Conservation (phyloP, 2,329 filamentous ascomycete genomes). For the Zymoseptoria ardabiliae region DNA sequence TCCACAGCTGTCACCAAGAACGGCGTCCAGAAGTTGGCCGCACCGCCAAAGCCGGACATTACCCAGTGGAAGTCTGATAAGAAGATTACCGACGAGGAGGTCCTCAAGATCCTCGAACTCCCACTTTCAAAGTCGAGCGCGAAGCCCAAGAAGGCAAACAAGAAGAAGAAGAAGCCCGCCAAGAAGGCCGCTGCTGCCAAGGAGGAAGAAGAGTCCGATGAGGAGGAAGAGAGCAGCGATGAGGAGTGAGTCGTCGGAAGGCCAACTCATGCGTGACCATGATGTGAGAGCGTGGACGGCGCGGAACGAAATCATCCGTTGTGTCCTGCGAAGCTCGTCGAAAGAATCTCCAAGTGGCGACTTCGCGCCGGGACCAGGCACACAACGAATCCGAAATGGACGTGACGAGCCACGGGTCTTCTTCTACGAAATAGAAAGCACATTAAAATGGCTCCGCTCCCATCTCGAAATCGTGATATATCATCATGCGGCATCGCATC, state of each 20-base stretch:
- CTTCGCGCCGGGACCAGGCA: not conserved
- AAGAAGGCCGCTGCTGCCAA: conserved; percentile 38
- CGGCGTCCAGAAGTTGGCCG: conserved; percentile 78
- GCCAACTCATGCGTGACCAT: not conserved
- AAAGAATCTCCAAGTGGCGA: not conserved
- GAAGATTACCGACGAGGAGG: conserved; percentile 94
- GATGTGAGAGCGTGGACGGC: not conserved
- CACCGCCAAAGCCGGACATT: conserved; percentile 66
- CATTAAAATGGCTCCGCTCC: not conserved
- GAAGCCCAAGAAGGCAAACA: conserved; percentile 79
- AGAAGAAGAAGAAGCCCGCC: conserved; percentile 78
- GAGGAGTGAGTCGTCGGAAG: conserved; percentile 11
- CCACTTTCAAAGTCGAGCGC: conserved; percentile 58
- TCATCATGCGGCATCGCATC: not conserved
- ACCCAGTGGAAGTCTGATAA: conserved; percentile 88
- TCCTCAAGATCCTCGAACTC: conserved; percentile 88
- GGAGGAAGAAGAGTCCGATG: conserved; percentile 25
- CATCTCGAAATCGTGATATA: not conserved
- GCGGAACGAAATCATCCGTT: not conserved
- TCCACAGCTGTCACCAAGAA: conserved; percentile 88
- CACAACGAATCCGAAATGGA: not conserved
- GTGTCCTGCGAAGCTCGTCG: not conserved
- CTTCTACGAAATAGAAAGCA: not conserved
- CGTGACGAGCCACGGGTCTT: not conserved
- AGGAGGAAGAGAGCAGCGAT: conserved; percentile 22